Conservation (phyloP, 1,284 basidiomycete species). For the Sporisorium graminicola region DNA sequence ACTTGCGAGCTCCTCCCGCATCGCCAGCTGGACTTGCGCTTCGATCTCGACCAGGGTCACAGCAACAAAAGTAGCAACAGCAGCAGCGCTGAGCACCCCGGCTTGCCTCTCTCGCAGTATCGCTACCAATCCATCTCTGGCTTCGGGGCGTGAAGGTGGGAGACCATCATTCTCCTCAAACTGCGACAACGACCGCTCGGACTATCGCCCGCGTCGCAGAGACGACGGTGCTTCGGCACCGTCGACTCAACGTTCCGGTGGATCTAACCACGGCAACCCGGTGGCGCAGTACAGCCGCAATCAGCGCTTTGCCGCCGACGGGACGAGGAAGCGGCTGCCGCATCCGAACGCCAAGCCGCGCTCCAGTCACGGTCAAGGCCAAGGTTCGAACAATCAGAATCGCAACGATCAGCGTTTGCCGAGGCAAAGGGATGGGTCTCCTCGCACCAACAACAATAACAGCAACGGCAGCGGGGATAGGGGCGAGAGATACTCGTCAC, state of each 20-base stretch:
- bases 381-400: neutral
- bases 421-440: slow-evolving; percentile 15
- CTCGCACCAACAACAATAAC: neutral
- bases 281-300: slow-evolving; percentile 42
- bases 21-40: slow-evolving; percentile 8
- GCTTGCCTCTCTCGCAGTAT: slow-evolving; percentile 10
- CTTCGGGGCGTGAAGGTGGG: slow-evolving; percentile 14
- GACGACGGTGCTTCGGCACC: slow-evolving; percentile 7
- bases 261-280: slow-evolving; percentile 12
- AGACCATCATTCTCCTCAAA: neutral
- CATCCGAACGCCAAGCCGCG: slow-evolving; percentile 35
- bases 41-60: slow-evolving; percentile 4
- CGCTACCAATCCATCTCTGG: slow-evolving; percentile 5
- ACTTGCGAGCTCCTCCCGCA: slow-evolving; percentile 19
- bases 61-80: neutral
- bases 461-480: neutral
- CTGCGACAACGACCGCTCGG: slow-evolving; percentile 19
- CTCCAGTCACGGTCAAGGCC: slow-evolving; percentile 1
- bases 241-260: slow-evolving; percentile 7
- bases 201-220: slow-evolving; percentile 13
- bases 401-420: slow-evolving; percentile 8
- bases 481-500: slow-evolving; percentile 6
- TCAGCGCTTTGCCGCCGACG: slow-evolving; percentile 37
- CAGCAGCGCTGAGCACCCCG: slow-evolving; percentile 3
- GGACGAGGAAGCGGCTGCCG: slow-evolving; percentile 38